Conservation (phyloP, 164 flowering plant genomes). For the Dillenia turbinata region DNA sequence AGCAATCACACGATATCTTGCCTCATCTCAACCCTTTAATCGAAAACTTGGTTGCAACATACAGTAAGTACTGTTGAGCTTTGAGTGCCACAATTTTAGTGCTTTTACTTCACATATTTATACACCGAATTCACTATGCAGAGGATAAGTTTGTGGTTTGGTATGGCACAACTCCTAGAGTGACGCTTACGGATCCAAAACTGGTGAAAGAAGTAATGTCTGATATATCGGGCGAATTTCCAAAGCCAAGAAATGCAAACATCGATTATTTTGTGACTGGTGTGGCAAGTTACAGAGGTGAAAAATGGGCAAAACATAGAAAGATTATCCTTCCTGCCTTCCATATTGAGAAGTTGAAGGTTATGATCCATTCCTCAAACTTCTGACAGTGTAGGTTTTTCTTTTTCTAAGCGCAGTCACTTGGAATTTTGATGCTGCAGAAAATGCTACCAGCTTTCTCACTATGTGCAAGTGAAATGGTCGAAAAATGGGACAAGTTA, state of each 20-base stretch:
- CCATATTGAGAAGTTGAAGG: slow-evolving; percentile 26
- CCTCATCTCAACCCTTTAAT: slow-evolving; percentile 10
- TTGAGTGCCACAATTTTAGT: background rate
- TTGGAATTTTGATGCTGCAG: slow-evolving; percentile 1
- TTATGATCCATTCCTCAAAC: background rate
- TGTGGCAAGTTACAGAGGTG: slow-evolving; percentile 11
- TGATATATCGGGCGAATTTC: slow-evolving; percentile 11
- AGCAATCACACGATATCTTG: slow-evolving; percentile 5
- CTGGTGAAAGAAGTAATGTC: slow-evolving; percentile 16
- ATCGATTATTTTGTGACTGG: slow-evolving; percentile 13
- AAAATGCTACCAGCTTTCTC: slow-evolving; percentile 12
- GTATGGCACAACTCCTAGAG: slow-evolving; percentile 22
- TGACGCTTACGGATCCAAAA: slow-evolving; percentile 21
- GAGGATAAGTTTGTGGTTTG: slow-evolving; percentile 12
- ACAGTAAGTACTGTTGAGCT: slow-evolving; percentile 2
- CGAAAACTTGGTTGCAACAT: background rate
- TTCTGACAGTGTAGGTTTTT: no score
- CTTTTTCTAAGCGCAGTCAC: no score
- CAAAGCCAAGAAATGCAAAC: slow-evolving; percentile 4
- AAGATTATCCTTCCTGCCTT: slow-evolving; percentile 26
- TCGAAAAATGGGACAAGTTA: slow-evolving; percentile 10
- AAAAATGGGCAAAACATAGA: slow-evolving; percentile 26
- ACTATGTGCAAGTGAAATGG: slow-evolving; percentile 8
- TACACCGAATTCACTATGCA: slow-evolving; percentile 1
- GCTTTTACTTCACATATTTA: background rate